Conservation (phyloP, 164 flowering plant genomes). For the Macadamia integrifolia region DNA sequence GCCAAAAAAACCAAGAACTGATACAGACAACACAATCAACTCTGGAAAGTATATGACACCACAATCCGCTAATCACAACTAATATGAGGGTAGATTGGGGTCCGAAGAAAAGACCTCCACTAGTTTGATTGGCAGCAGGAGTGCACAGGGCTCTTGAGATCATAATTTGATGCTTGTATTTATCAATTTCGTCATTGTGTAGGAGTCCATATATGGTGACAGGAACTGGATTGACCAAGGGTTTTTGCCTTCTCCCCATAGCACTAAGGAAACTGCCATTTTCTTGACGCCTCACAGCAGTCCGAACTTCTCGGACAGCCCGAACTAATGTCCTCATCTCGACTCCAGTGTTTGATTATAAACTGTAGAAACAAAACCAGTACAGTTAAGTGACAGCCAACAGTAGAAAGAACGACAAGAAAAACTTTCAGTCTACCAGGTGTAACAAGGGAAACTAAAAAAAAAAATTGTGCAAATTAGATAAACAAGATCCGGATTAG, state of each 20-base stretch:
- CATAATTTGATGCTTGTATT: conserved; percentile 19
- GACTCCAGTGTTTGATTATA: background rate
- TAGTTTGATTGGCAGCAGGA: conserved; percentile 34
- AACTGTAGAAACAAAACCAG: background rate
- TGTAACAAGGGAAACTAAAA: too few species aligned
- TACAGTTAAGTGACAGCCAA: background rate
- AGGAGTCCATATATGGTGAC: conserved; percentile 7
- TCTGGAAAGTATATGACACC: background rate
- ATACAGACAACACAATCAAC: background rate
- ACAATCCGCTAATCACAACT: background rate
- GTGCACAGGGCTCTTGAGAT: conserved; percentile 42
- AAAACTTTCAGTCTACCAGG: too few species aligned
- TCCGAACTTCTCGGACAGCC: conserved; percentile 25
- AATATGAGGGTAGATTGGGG: background rate
- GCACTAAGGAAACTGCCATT: conserved; percentile 11
- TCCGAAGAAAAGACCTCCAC: conserved; percentile 34
- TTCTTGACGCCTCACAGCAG: conserved; percentile 22
- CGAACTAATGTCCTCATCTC: conserved; percentile 42
- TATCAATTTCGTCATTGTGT: conserved; percentile 15
- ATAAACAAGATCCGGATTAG: too few species aligned
- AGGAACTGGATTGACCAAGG: conserved; percentile 9
- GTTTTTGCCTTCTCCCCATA: conserved; percentile 7
- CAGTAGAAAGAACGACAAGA: too few species aligned
- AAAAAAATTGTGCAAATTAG: too few species aligned
- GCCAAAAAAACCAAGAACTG: conserved; percentile 1